These are phyloP conservation scores for Cryptosporidium muris DNA, from an alignment of 169 alveolate genomes.

Conservation along the genomic window DNA sequence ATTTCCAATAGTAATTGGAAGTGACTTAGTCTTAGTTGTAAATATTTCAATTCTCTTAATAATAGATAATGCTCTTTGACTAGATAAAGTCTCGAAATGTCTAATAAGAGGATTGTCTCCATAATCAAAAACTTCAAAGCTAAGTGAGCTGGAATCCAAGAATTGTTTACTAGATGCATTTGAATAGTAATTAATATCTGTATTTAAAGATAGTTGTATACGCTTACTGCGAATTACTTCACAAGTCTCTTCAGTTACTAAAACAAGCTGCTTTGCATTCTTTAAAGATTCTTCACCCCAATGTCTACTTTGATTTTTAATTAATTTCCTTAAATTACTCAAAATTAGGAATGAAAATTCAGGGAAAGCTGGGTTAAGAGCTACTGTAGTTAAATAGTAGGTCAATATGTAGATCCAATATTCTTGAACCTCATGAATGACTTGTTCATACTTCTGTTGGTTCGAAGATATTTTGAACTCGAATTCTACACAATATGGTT, in stretches of 20 bases:
- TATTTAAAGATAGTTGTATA: no score
- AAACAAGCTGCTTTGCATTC: slow-evolving; percentile 8
- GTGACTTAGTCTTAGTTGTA: slow-evolving; percentile 1
- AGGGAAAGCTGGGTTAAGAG: slow-evolving; percentile 20
- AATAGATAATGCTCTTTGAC: slow-evolving; percentile 12
- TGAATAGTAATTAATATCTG: no score
- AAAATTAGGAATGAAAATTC: slow-evolving; percentile 24
- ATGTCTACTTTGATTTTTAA: slow-evolving; percentile 22
- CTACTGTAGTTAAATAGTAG: slow-evolving; percentile 8
- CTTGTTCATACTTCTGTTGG: slow-evolving; percentile 18
- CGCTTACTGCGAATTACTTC: background rate
- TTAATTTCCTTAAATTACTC: slow-evolving; percentile 21
- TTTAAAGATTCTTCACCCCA: slow-evolving; percentile 29
- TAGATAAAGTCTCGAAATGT: background rate
- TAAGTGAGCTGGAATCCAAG: no score
- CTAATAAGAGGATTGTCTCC: background rate
- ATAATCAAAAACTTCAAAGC: background rate
- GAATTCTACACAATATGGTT: slow-evolving; percentile 34
- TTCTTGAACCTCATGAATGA: slow-evolving; percentile 35
- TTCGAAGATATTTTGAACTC: slow-evolving; percentile 37
- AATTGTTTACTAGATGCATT: no score
- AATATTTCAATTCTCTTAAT: slow-evolving; percentile 22
- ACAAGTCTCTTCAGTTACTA: slow-evolving; percentile 15
- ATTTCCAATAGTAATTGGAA: background rate
- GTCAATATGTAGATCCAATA: slow-evolving; percentile 30